Percentiles rank a stretch among this genome's conserved stretches.
phyloP scores from a whole-genome alignment of 345 rosid species.

The Citrus australasica region DNA sequence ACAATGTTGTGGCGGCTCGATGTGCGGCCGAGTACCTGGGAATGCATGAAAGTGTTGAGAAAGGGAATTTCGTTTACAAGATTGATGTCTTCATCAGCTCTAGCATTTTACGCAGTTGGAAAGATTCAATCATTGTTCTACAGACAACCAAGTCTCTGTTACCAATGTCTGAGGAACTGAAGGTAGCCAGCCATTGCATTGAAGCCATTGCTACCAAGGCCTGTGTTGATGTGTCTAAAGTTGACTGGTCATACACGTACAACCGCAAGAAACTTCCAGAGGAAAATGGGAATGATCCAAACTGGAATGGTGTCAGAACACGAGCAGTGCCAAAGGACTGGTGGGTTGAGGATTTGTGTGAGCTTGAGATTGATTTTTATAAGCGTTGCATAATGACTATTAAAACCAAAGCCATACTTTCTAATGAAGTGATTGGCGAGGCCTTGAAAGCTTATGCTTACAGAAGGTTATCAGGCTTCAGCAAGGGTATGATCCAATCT shows the following conservation, averaged over 20 bases:
- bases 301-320: constrained; percentile 32
- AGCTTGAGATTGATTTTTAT: constrained; percentile 65
- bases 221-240: constrained; percentile 55
- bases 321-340: constrained; percentile 72
- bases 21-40: constrained; percentile 83
- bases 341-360: constrained; percentile 95
- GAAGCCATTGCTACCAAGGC: constrained; percentile 71
- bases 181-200: constrained; percentile 50
- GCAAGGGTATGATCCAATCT: constrained; percentile 52
- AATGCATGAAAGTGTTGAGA: constrained; percentile 74
- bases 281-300: constrained; percentile 44
- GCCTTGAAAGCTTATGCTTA: constrained; percentile 82
- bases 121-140: constrained; percentile 80
- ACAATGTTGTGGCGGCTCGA: constrained; percentile 65
- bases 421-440: constrained; percentile 72
- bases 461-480: constrained; percentile 62
- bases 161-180: constrained; percentile 68
- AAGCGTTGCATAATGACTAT: constrained; percentile 53
- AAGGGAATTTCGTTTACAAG: constrained; percentile 80
- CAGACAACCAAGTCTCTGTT: constrained; percentile 53
- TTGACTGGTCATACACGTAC: constrained; percentile 82
- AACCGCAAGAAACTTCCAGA: constrained; percentile 66
- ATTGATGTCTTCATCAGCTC: constrained; percentile 76
- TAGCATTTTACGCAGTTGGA: constrained; percentile 81
- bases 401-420: constrained; percentile 38